Evolutionary conservation across 2,329 filamentous ascomycete species (phyloP), one percentile per base, ranked within the genome.

Genomic region (Fusarium sp.): DNA sequence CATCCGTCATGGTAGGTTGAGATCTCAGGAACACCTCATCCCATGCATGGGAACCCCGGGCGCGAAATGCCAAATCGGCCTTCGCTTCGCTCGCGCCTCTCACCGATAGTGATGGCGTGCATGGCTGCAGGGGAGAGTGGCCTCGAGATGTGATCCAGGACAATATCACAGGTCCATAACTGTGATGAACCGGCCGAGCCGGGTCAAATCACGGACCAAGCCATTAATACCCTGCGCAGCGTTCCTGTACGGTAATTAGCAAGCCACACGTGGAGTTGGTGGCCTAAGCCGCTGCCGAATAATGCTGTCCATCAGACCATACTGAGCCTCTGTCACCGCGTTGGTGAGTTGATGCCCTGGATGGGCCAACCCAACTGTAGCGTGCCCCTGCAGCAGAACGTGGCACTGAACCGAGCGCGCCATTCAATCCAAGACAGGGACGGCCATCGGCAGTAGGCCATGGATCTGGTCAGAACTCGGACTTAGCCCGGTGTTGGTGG

Each of bases 1-100:
- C 42, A 24, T 46, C 42, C 22, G 42, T 61, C 67, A 64, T 56
- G 33, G 33, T 29, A 49, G 27, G 62, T 59, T 35, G 62, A 55
- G 58, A 67, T 74, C 64, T 66, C 31, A 65, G 57, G 56, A 64
- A 62, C 38, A 42, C 64, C 29, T 55, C 20, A 55, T 62, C 60
- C 7, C 55, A 60, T 64, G 42, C 75, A 76, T 70, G 72, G 70
- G 72, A 72, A 66, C 51, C 73, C 72, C 64, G 73, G 73, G 55
- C 57, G 55, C 63, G 31, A 36, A 27, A 62, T 44, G 31, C 29
- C 62, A 64, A 68, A 53, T 29, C 51, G 27, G 56, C 35, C 24
- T 58, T 51, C n/a, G 27, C 64, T 70, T 69, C 36, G 22, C 55
- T 59, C 27, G 38, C 57, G 27, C 49, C 33, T 51, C 63, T 46